Evolutionary conservation across 2,329 filamentous ascomycete species (phyloP).

Genomic region (Catunica adiposa): DNA sequence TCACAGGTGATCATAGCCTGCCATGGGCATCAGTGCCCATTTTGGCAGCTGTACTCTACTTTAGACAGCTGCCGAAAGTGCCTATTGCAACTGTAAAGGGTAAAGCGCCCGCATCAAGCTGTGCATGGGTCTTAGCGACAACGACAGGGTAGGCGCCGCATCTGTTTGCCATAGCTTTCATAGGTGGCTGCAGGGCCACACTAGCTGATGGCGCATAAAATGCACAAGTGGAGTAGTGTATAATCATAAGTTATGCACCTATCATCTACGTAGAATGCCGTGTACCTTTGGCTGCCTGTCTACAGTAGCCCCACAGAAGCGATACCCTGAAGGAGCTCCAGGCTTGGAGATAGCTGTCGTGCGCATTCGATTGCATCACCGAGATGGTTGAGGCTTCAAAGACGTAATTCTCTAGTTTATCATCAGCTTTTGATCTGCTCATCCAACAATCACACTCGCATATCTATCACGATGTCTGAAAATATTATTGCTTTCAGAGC

Average conservation of each 20-base stretch:
- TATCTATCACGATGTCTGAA: too few relatives aligned
- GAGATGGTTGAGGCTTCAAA: neutral
- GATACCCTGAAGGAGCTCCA: neutral
- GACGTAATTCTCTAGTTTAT: neutral
- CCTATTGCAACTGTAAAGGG: neutral
- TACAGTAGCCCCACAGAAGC: neutral
- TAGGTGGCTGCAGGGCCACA: neutral
- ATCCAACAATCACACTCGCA: slow-evolving; percentile 54
- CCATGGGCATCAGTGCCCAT: neutral
- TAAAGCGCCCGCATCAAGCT: slow-evolving; percentile 1
- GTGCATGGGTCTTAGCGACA: neutral
- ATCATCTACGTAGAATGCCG: neutral
- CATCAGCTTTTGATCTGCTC: neutral
- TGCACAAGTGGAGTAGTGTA: too few relatives aligned
- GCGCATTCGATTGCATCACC: neutral
- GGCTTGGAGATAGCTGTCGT: neutral
- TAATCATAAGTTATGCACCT: neutral
- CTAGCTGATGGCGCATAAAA: neutral
- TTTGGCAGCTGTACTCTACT: neutral
- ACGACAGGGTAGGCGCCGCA: neutral
- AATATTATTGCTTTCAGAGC: slow-evolving; percentile 84
- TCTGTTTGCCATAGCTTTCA: neutral
- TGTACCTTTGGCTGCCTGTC: slow-evolving; percentile 8
- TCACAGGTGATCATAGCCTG: neutral
- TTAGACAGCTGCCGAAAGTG: neutral